phyloP scores from a whole-genome alignment of 2,329 filamentous ascomycete species.

The Fusarium caatingaense region DNA sequence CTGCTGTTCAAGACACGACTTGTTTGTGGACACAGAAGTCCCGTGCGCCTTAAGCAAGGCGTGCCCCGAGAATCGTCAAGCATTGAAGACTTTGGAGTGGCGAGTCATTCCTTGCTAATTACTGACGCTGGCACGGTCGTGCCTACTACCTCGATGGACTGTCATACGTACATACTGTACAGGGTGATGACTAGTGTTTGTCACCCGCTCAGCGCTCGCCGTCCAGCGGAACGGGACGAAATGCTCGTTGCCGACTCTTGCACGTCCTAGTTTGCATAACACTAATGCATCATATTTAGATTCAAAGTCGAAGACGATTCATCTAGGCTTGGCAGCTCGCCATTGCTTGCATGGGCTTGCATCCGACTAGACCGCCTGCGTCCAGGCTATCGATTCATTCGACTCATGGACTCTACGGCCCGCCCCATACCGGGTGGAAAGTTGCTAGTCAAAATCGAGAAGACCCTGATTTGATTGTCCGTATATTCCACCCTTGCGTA shows the following conservation, averaged over 20 bases:
- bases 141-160: neutral
- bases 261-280: conserved; percentile 18
- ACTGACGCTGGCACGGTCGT: neutral
- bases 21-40: conserved; percentile 3
- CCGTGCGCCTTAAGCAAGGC: conserved; percentile 6
- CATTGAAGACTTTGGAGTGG: neutral
- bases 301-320: conserved; percentile 66
- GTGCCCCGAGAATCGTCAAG: neutral
- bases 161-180: neutral
- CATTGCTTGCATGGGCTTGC: conserved; percentile 66
- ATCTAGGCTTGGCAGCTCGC: conserved; percentile 51
- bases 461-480: conserved; percentile 54
- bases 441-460: conserved; percentile 65
- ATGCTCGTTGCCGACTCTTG: conserved; percentile 13
- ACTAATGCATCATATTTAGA: conserved; percentile 50
- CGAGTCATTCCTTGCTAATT: neutral
- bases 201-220: neutral
- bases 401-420: conserved; percentile 60
- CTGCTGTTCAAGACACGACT: conserved; percentile 13
- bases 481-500: neutral
- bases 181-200: conserved; percentile 1
- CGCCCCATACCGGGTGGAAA: conserved; percentile 58
- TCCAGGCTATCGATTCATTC: conserved; percentile 66
- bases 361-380: conserved; percentile 69
- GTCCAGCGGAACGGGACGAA: neutral